Evolutionary conservation across 225 moss, liverwort and hornwort genomes (phyloP).

Genomic region (Pleurozium schreberi): DNA sequence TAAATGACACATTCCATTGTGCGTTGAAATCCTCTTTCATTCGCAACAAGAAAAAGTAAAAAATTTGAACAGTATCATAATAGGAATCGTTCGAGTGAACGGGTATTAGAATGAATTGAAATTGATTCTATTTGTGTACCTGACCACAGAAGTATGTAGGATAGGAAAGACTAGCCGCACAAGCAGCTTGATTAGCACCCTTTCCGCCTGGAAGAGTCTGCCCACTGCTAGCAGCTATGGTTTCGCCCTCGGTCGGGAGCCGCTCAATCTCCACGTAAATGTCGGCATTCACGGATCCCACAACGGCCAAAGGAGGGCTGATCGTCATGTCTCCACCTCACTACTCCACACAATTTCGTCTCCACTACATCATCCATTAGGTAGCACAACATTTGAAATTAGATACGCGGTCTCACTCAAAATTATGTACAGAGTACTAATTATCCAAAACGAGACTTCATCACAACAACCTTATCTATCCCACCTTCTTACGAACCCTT

Average conservation of each 20-base stretch:
- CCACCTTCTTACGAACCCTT: neutral
- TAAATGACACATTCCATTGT: neutral
- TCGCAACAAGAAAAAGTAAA: neutral
- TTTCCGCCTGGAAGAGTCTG: constrained; percentile 50
- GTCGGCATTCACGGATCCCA: constrained; percentile 49
- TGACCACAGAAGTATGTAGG: constrained; percentile 49
- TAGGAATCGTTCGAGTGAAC: neutral
- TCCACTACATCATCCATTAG: neutral
- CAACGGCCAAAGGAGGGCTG: constrained; percentile 38
- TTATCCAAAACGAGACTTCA: neutral
- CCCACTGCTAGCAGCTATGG: constrained; percentile 29
- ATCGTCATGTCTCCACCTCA: constrained; percentile 20
- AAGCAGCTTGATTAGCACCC: constrained; percentile 58
- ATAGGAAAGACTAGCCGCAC: constrained; percentile 48
- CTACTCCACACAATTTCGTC: neutral
- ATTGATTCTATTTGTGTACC: neutral
- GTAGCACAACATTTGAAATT: neutral
- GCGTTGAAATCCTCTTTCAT: neutral
- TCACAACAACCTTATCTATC: neutral
- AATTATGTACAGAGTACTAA: neutral
- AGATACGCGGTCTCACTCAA: neutral
- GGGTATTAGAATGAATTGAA: neutral
- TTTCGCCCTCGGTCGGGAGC: constrained; percentile 41
- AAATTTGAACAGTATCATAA: neutral
- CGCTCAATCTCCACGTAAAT: constrained; percentile 46